A percentile compares a stretch with the other conserved stretches of the same genome.
phyloP scores from a whole-genome alignment of 345 rosid species.

The Corchorus capsularis region DNA sequence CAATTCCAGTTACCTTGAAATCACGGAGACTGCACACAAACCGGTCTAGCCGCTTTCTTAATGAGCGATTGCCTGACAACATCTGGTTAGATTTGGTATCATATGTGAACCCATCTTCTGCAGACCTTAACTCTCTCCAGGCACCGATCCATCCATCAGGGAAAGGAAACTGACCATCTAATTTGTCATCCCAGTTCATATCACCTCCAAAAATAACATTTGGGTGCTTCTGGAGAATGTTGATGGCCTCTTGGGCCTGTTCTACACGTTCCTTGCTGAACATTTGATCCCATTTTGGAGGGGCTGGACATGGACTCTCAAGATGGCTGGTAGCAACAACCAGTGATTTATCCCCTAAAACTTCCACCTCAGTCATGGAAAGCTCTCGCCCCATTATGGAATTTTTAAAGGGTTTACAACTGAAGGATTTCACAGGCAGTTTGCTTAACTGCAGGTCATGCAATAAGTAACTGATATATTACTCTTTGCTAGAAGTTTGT shows the following conservation, averaged over 20 bases:
- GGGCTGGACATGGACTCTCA: slow-evolving; percentile 90
- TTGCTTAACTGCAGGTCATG: slow-evolving; percentile 71
- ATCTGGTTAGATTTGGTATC: slow-evolving; percentile 89
- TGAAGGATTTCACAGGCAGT: slow-evolving; percentile 68
- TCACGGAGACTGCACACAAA: slow-evolving; percentile 64
- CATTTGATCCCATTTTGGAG: slow-evolving; percentile 99
- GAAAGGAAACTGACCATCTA: slow-evolving; percentile 78
- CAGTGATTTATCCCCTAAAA: slow-evolving; percentile 50
- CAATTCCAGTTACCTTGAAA: slow-evolving; percentile 58
- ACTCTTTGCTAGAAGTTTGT: neutral
- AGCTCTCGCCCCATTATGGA: slow-evolving; percentile 92
- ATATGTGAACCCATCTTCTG: slow-evolving; percentile 81
- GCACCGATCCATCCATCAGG: slow-evolving; percentile 75
- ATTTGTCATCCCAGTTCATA: slow-evolving; percentile 95
- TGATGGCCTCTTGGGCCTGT: slow-evolving; percentile 70
- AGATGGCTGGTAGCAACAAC: slow-evolving; percentile 95
- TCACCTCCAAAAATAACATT: slow-evolving; percentile 90
- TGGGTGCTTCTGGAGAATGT: slow-evolving; percentile 47
- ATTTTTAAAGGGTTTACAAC: slow-evolving; percentile 59
- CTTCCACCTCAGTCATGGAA: slow-evolving; percentile 67
- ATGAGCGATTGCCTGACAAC: slow-evolving; percentile 74
- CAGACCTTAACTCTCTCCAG: slow-evolving; percentile 74
- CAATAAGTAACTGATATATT: neutral
- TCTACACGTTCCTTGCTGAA: slow-evolving; percentile 83
- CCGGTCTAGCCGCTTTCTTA: slow-evolving; percentile 80